Evolutionary conservation across 2,329 filamentous ascomycete species (phyloP).

Genomic region (Colletotrichum karsti): DNA sequence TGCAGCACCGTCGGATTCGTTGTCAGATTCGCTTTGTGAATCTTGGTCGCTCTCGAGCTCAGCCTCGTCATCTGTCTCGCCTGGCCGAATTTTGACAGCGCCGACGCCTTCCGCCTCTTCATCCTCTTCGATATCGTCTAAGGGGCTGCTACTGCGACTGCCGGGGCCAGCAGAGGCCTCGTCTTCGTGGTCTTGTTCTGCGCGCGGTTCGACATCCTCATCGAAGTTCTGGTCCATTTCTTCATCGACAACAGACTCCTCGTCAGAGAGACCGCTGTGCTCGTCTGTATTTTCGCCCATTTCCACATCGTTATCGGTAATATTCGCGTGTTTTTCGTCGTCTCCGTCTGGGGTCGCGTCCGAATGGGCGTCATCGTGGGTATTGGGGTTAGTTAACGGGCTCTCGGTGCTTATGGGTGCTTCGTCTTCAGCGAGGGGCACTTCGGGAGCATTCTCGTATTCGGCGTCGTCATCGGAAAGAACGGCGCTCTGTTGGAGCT

Average conservation of each 20-base stretch:
- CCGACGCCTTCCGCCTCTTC: slow-evolving; percentile 64
- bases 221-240: slow-evolving; percentile 44
- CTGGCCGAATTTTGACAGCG: slow-evolving; percentile 64
- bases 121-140: slow-evolving; percentile 34
- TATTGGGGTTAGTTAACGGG: neutral
- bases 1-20: slow-evolving; percentile 64
- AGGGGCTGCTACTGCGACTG: slow-evolving; percentile 17
- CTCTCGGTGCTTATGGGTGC: slow-evolving; percentile 28
- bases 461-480: slow-evolving; percentile 56
- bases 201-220: slow-evolving; percentile 47
- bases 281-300: slow-evolving; percentile 41
- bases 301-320: slow-evolving; percentile 41
- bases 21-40: slow-evolving; percentile 58
- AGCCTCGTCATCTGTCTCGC: slow-evolving; percentile 55
- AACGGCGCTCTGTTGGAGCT: slow-evolving; percentile 64
- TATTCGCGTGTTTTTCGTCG: slow-evolving; percentile 31
- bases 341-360: slow-evolving; percentile 25
- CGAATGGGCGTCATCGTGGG: slow-evolving; percentile 14
- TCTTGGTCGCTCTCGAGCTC: slow-evolving; percentile 51
- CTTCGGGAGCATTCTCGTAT: slow-evolving; percentile 46
- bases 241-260: slow-evolving; percentile 43
- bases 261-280: slow-evolving; percentile 45
- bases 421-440: slow-evolving; percentile 32
- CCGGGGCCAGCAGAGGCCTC: slow-evolving; percentile 16
- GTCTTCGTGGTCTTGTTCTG: slow-evolving; percentile 39